phyloP scores from a whole-genome alignment of 108 stramenopile species.

The Seminavis robusta region DNA sequence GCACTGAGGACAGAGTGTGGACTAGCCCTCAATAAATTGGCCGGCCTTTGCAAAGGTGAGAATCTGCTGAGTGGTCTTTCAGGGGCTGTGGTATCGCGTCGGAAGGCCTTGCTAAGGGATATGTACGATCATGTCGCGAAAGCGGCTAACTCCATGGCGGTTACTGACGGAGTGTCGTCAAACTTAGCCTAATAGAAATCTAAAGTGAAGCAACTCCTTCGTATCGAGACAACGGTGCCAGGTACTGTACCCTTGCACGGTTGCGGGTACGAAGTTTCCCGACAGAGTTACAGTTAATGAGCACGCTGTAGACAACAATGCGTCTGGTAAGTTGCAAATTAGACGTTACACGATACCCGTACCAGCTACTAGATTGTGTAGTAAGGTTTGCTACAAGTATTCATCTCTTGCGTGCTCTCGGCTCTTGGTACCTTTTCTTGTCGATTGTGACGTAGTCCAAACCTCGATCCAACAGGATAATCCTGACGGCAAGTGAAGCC shows the following conservation, averaged over 20 bases:
- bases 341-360: too few species aligned
- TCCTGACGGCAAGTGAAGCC: conserved; percentile 56
- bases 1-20: conserved; percentile 35
- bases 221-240: too few species aligned
- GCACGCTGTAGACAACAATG: too few species aligned
- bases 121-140: conserved; percentile 47
- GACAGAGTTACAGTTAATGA: too few species aligned
- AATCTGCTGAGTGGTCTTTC: conserved; percentile 37
- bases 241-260: too few species aligned
- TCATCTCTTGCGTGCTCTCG: too few species aligned
- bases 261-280: too few species aligned
- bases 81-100: conserved; percentile 44
- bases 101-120: conserved; percentile 60
- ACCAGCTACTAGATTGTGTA: too few species aligned
- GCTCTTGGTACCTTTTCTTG: conserved; percentile 32
- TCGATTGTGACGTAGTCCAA: conserved; percentile 56
- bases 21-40: conserved; percentile 49
- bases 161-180: background rate
- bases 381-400: too few species aligned
- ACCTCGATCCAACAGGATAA: conserved; percentile 62
- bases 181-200: background rate
- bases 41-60: conserved; percentile 63
- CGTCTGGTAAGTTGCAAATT: too few species aligned
- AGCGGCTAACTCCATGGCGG: conserved; percentile 29
- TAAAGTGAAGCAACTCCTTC: too few species aligned